Evolutionary conservation across 164 flowering plant genomes (phyloP).

Genomic region (Hamamelis virginiana): DNA sequence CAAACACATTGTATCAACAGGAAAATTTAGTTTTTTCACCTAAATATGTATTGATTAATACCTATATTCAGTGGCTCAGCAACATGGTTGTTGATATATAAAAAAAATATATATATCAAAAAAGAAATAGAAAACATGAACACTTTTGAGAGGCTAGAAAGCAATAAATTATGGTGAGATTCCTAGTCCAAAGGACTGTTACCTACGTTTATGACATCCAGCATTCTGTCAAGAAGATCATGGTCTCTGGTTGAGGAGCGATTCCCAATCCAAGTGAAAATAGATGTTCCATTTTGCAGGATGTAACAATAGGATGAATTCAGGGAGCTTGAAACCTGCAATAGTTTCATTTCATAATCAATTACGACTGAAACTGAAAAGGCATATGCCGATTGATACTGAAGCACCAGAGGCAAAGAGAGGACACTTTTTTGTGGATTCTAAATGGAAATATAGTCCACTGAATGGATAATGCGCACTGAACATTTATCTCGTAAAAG

Average conservation of each 20-base stretch:
- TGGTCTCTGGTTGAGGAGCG: conserved; percentile 55
- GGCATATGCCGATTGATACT: background rate
- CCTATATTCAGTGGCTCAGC: too few species aligned
- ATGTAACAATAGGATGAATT: conserved; percentile 81
- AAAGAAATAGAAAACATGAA: background rate
- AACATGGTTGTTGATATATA: too few species aligned
- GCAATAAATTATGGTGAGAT: background rate
- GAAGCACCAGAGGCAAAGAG: background rate
- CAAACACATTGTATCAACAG: too few species aligned
- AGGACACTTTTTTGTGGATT: background rate
- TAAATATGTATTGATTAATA: too few species aligned
- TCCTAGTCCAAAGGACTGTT: background rate
- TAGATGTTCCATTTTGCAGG: conserved; percentile 48
- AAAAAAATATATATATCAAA: too few species aligned
- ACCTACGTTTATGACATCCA: conserved; percentile 55
- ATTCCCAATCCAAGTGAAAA: conserved; percentile 69
- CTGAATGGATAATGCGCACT: background rate
- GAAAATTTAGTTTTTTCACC: too few species aligned
- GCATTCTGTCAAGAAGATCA: conserved; percentile 58
- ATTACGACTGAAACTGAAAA: background rate
- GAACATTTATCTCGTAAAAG: background rate
- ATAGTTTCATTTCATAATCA: conserved; percentile 9
- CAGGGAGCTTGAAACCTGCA: conserved; percentile 66
- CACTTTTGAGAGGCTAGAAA: background rate
- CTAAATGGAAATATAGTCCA: background rate